Evolutionary conservation across 148 eudicot species (phyloP).

Genomic region (Gaultheria prostrata): DNA sequence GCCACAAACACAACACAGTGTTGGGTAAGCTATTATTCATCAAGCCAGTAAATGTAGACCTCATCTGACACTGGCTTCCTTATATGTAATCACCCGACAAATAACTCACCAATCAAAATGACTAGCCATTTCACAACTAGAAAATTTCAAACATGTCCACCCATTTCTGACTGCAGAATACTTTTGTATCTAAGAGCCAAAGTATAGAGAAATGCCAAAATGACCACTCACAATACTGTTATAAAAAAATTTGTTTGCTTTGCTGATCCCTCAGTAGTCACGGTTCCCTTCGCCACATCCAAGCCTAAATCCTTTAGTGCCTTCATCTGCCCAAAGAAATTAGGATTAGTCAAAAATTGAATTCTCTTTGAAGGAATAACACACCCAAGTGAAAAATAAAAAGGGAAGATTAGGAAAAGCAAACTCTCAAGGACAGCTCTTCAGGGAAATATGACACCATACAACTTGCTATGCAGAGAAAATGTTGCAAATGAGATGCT

Average conservation of each 20-base stretch:
- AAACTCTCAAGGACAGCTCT: conserved; percentile 2
- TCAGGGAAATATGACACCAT: not conserved
- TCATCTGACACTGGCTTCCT: not conserved
- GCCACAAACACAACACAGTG: not conserved
- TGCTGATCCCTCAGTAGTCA: conserved; percentile 75
- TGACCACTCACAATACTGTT: conserved; percentile 54
- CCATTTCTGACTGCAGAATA: conserved; percentile 2
- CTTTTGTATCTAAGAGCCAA: not conserved
- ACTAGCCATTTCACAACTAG: not conserved
- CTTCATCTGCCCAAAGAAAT: conserved; percentile 65
- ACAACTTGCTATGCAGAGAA: not conserved
- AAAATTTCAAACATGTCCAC: not conserved
- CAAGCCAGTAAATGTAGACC: not conserved
- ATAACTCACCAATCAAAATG: not conserved
- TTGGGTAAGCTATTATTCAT: not conserved
- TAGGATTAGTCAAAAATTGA: not conserved
- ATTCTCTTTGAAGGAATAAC: not conserved
- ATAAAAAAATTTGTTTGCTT: conserved; percentile 69
- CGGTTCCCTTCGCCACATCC: conserved; percentile 86
- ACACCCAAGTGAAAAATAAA: not conserved
- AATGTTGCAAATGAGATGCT: not conserved
- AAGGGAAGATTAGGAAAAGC: not conserved
- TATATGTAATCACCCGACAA: not conserved
- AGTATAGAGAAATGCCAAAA: not conserved
- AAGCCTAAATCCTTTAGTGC: conserved; percentile 84